These are phyloP conservation scores for Microdochium nivale DNA, from an alignment of 2,329 filamentous ascomycete species.

Conservation along the genomic window DNA sequence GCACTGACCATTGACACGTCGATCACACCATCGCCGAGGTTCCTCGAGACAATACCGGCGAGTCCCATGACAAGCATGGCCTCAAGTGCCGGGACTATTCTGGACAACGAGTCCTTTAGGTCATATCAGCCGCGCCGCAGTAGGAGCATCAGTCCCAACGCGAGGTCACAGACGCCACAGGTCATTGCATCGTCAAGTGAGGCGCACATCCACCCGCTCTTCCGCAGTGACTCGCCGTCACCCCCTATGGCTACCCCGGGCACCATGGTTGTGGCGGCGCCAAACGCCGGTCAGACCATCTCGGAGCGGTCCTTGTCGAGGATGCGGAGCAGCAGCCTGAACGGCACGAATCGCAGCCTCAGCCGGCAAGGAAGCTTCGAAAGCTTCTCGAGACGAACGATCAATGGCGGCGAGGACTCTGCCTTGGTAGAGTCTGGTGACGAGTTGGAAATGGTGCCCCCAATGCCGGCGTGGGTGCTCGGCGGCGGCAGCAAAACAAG, in stretches of 20 bases:
- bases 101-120: constrained; percentile 31
- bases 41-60: constrained; percentile 64
- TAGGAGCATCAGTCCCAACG: constrained; percentile 41
- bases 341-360: constrained; percentile 35
- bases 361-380: constrained; percentile 41
- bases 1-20: constrained; percentile 34
- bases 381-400: constrained; percentile 26
- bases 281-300: constrained; percentile 58
- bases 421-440: constrained; percentile 10
- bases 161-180: constrained; percentile 16
- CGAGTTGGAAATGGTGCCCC: constrained; percentile 46
- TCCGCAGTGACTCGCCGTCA: constrained; percentile 62
- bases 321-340: constrained; percentile 48
- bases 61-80: constrained; percentile 52
- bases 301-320: constrained; percentile 42
- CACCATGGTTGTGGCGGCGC: constrained; percentile 63
- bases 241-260: constrained; percentile 59
- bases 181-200: constrained; percentile 38
- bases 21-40: constrained; percentile 32
- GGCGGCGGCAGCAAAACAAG: constrained; percentile 42
- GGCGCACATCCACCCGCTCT: constrained; percentile 69
- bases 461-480: constrained; percentile 53
- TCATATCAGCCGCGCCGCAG: constrained; percentile 19
- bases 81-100: constrained; percentile 41
- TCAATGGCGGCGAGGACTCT: constrained; percentile 10